Evolutionary conservation across 2,329 filamentous ascomycete species (phyloP).

Genomic region (Colletotrichum euphorbiae): DNA sequence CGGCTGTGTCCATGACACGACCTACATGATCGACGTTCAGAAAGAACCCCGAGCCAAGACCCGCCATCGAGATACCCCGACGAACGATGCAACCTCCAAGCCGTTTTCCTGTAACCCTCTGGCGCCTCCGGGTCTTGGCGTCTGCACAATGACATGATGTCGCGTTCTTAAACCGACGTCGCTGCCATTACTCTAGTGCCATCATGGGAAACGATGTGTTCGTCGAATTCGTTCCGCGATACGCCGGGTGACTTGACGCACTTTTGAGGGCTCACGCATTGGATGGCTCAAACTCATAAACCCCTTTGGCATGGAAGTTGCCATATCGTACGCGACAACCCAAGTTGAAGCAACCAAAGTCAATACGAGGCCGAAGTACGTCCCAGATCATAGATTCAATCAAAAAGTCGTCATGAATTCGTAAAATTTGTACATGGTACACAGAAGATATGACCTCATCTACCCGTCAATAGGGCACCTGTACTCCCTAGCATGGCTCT

Average conservation of each 20-base stretch:
- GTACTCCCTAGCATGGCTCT: slow-evolving; percentile 60
- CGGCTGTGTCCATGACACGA: not conserved
- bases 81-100: not conserved
- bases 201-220: too few species aligned
- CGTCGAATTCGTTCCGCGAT: too few species aligned
- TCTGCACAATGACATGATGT: not conserved
- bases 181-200: too few species aligned
- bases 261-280: too few species aligned
- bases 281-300: too few species aligned
- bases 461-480: slow-evolving; percentile 69
- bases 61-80: not conserved
- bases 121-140: not conserved
- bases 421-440: slow-evolving; percentile 39
- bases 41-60: not conserved
- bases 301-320: too few species aligned
- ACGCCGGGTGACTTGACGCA: too few species aligned
- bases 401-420: slow-evolving; percentile 27
- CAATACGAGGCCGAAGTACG: not conserved
- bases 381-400: not conserved
- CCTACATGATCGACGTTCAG: not conserved
- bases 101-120: not conserved
- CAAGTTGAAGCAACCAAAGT: not conserved
- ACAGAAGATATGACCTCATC: slow-evolving; percentile 32
- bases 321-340: too few species aligned
- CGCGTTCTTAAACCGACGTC: not conserved